Conservation (phyloP, 2,329 filamentous ascomycete genomes). For the Thelonectria discophora region DNA sequence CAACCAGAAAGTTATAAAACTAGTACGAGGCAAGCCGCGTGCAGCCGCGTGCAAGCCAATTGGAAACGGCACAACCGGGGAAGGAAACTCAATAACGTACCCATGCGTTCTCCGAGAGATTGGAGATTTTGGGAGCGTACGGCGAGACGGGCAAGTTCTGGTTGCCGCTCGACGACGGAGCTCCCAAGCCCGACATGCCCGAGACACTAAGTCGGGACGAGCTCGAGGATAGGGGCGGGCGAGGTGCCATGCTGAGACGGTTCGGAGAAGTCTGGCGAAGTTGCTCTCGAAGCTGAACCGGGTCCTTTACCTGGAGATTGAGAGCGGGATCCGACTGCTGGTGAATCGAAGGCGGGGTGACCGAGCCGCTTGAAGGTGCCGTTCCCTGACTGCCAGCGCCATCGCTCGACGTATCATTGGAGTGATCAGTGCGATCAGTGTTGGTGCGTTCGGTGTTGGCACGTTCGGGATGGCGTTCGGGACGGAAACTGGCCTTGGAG, state of each 20-base stretch:
- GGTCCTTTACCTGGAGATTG: conserved; percentile 66
- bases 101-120: conserved; percentile 84
- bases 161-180: conserved; percentile 63
- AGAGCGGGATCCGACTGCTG: conserved; percentile 72
- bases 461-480: conserved; percentile 58
- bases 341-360: conserved; percentile 78
- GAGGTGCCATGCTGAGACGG: conserved; percentile 37
- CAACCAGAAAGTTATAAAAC: conserved; percentile 17
- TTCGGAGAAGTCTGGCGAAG: conserved; percentile 31
- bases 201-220: conserved; percentile 70
- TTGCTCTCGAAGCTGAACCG: conserved; percentile 33
- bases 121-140: conserved; percentile 82
- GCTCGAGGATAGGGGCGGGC: conserved; percentile 53
- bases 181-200: conserved; percentile 69
- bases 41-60: conserved; percentile 23
- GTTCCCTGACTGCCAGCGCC: conserved; percentile 65
- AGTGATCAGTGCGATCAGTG: conserved; percentile 63
- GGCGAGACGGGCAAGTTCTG: conserved; percentile 72
- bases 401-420: conserved; percentile 70
- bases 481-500: conserved; percentile 78
- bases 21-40: conserved; percentile 26
- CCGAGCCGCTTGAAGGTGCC: conserved; percentile 72
- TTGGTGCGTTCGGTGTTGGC: conserved; percentile 64
- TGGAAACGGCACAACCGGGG: conserved; percentile 15
- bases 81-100: conserved; percentile 61